phyloP scores from a whole-genome alignment of 1,284 basidiomycete species.

The Cryptococcus maquisensis region DNA sequence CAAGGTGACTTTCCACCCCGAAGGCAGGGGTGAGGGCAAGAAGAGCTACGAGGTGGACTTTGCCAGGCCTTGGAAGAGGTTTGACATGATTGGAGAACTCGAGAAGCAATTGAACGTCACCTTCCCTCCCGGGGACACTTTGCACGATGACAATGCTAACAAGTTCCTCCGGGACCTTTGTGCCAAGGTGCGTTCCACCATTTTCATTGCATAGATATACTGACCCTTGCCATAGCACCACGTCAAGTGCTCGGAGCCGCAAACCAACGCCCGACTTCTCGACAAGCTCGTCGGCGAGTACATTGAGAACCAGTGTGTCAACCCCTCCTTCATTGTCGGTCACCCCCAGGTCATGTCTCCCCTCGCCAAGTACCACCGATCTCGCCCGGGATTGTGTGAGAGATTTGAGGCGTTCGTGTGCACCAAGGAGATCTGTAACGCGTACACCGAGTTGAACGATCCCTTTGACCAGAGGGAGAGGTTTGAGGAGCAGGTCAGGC shows the following conservation, averaged over 20 bases:
- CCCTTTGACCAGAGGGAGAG: slow-evolving; percentile 93
- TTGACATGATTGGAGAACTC: slow-evolving; percentile 95
- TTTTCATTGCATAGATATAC: background rate
- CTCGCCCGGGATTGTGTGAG: slow-evolving; percentile 89
- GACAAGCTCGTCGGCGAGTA: slow-evolving; percentile 99
- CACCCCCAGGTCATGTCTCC: slow-evolving; percentile 99
- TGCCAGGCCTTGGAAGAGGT: slow-evolving; percentile 94
- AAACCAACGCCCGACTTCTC: slow-evolving; percentile 89
- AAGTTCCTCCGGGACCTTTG: slow-evolving; percentile 82
- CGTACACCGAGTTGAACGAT: slow-evolving; percentile 98
- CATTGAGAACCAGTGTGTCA: slow-evolving; percentile 95
- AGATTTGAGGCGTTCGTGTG: slow-evolving; percentile 99
- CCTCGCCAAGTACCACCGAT: slow-evolving; percentile 92
- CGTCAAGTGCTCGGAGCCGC: slow-evolving; percentile 94
- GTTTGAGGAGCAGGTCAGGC: slow-evolving; percentile 90
- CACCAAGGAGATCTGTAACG: slow-evolving; percentile 96
- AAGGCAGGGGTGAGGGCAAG: slow-evolving; percentile 71
- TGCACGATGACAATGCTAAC: slow-evolving; percentile 86
- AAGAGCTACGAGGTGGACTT: slow-evolving; percentile 79
- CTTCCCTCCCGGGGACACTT: slow-evolving; percentile 88
- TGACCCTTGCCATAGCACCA: slow-evolving; percentile 61
- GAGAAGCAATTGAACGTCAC: slow-evolving; percentile 89
- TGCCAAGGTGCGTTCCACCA: slow-evolving; percentile 59
- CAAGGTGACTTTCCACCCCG: slow-evolving; percentile 83
- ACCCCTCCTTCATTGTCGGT: slow-evolving; percentile 94